phyloP scores from a whole-genome alignment of 2,329 filamentous ascomycete species.

The Trichoderma citrinoviride region DNA sequence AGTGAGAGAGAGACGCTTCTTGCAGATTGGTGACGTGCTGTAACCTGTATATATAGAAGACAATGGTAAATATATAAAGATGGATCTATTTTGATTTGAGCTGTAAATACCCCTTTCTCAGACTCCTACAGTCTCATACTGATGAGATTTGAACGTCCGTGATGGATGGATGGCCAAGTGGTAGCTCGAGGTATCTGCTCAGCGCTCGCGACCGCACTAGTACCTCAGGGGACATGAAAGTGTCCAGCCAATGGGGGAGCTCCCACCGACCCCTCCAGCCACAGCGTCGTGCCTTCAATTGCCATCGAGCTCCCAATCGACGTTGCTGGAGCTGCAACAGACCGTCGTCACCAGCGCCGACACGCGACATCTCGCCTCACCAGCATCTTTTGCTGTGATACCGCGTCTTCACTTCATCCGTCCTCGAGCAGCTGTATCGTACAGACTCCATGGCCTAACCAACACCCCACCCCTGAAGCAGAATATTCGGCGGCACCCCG shows the following conservation, averaged over 20 bases:
- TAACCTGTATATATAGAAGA: neutral
- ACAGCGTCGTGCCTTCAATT: neutral
- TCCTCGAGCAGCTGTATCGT: neutral
- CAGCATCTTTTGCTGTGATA: neutral
- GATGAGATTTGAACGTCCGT: too few species aligned
- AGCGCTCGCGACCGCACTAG: neutral
- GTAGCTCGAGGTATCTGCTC: neutral
- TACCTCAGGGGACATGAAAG: neutral
- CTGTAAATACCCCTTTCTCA: too few species aligned
- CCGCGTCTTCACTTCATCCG: neutral
- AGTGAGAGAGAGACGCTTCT: constrained; percentile 5
- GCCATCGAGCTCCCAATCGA: neutral
- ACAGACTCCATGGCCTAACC: constrained; percentile 2
- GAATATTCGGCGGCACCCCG: constrained; percentile 18
- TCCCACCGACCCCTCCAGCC: constrained; percentile 13
- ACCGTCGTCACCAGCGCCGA: neutral
- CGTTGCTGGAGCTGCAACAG: constrained; percentile 9
- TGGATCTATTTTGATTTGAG: too few species aligned
- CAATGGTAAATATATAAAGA: too few species aligned
- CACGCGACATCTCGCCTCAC: neutral
- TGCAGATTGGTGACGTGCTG: neutral
- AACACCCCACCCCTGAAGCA: neutral
- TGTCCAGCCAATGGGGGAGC: constrained; percentile 15
- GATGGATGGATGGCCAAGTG: too few species aligned
- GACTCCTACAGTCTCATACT: too few species aligned